Conservation (phyloP, 2,329 filamentous ascomycete species). For the Fusarium tupiense region DNA sequence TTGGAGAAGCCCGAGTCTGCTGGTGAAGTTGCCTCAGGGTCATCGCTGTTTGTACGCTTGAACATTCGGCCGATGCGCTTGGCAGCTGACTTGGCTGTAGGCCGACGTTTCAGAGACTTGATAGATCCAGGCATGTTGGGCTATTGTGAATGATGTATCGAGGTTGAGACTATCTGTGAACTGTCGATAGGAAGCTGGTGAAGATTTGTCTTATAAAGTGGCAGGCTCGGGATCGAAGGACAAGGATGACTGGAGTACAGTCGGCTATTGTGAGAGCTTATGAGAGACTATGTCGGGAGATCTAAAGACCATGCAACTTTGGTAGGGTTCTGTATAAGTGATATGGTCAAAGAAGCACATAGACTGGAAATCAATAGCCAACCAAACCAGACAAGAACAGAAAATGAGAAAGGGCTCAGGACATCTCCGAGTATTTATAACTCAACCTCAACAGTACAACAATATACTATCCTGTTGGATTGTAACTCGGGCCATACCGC, state of each 20-base stretch:
- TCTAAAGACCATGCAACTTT: neutral
- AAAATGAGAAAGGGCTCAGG: neutral
- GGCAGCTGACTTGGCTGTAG: conserved; percentile 29
- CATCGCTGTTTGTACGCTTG: conserved; percentile 25
- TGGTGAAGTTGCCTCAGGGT: neutral
- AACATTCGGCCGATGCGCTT: conserved; percentile 36
- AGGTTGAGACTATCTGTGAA: neutral
- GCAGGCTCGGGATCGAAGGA: neutral
- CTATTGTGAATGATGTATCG: neutral
- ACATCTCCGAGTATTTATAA: conserved; percentile 27
- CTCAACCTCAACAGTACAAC: neutral
- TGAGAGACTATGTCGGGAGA: neutral
- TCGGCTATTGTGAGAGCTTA: neutral
- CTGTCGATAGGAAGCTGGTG: neutral
- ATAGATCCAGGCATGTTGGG: conserved; percentile 28
- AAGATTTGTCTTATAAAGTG: neutral
- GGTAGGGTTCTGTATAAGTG: neutral
- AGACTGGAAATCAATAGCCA: neutral
- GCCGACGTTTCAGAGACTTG: conserved; percentile 26
- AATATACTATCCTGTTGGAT: neutral
- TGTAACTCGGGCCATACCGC: conserved; percentile 3
- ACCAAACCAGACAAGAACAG: neutral
- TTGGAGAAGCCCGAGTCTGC: conserved; percentile 4
- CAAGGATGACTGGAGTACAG: neutral
- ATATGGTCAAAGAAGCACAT: neutral